Conservation (phyloP, 495 filamentous ascomycete species). For the Penicillium coffeae region DNA sequence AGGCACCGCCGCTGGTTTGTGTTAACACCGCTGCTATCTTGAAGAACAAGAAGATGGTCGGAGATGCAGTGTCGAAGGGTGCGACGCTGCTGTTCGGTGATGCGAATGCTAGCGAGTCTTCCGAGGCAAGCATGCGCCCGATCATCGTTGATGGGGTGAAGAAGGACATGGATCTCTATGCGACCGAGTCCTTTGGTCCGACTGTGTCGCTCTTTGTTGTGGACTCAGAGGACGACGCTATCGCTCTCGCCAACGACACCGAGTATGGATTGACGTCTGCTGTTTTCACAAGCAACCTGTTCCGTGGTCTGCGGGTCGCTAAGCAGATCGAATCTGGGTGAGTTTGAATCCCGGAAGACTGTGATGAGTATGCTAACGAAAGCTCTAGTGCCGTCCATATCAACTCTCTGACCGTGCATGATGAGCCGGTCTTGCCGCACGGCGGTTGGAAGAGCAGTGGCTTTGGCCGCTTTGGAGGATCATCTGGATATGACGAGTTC, state of each 20-base stretch:
- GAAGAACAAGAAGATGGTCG: conserved; percentile 64
- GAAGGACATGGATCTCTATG: conserved; percentile 78
- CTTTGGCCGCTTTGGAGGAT: conserved; percentile 64
- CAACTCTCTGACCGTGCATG: conserved; percentile 80
- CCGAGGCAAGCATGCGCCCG: conserved; percentile 61
- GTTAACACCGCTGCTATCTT: conserved; percentile 57
- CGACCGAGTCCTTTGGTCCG: conserved; percentile 80
- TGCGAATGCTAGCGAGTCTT: conserved; percentile 38
- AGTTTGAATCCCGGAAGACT: conserved; percentile 6
- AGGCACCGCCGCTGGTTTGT: conserved; percentile 53
- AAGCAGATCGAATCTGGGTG: conserved; percentile 49
- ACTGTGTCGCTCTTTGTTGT: conserved; percentile 56
- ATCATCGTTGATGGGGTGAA: conserved; percentile 67
- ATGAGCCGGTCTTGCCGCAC: conserved; percentile 75
- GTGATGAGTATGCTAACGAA: too few relatives aligned
- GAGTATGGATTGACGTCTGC: conserved; percentile 49
- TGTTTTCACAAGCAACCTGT: conserved; percentile 46
- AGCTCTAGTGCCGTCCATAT: conserved; percentile 69
- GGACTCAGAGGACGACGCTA: conserved; percentile 46
- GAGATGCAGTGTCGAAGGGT: conserved; percentile 64
- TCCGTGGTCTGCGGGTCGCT: conserved; percentile 45
- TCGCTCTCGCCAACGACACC: conserved; percentile 49
- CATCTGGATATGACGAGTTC: conserved; percentile 67
- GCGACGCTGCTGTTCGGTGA: conserved; percentile 64
- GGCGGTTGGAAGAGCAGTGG: conserved; percentile 85